Base-by-base conservation (phyloP, 371 early-diverging fungal species). In the Smittium culicis region DNA sequence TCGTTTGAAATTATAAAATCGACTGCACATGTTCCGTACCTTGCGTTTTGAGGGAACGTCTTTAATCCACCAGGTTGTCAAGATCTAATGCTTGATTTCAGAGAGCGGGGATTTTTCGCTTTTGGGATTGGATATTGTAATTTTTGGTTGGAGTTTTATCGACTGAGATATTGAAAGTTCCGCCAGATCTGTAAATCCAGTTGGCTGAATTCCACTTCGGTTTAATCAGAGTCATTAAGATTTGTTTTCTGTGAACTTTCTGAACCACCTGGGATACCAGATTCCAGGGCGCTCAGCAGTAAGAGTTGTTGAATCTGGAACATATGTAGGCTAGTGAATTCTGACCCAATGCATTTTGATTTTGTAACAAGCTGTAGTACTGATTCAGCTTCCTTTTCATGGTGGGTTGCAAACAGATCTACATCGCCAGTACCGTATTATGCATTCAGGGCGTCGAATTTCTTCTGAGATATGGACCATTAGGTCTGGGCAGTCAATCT, bases 321-420 rank as follows among this genome's bases (percentile, higher is more conserved):
- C 75, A 79, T 1, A 27, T 33, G 54, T 73, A 73, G 24, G n/a
- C 24, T 33, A 79, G 74, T 25, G 73, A 75, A 64, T 79, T 74
- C 20, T 45, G 45, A 27, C 61, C 73, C 54, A 20, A 32, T 1
- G 76, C 74, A 25, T 45, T 31, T 14, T 71, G 74, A 54, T 79
- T 73, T 17, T 63, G 68, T 5, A 56, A 57, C 25, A 45, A 59
- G 60, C 35, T 70, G 73, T 72, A 74, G 35, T 34, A 77, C 24
- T 16, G 1, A 30, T 27, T 29, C 2, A 71, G n/a, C 31, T 63
- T 63, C 8, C 66, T 35, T 69, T 57, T 27, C 68, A 27, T 58
- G 66, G 20, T 67, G 25, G 1, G 72, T 34, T 2, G 75, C 77
- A 61, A 79, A 79, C 27, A 69, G 70, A 60, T 79, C 76, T 11